Conservation (phyloP, 2,329 filamentous ascomycete genomes). For the Fusarium penzigii region DNA sequence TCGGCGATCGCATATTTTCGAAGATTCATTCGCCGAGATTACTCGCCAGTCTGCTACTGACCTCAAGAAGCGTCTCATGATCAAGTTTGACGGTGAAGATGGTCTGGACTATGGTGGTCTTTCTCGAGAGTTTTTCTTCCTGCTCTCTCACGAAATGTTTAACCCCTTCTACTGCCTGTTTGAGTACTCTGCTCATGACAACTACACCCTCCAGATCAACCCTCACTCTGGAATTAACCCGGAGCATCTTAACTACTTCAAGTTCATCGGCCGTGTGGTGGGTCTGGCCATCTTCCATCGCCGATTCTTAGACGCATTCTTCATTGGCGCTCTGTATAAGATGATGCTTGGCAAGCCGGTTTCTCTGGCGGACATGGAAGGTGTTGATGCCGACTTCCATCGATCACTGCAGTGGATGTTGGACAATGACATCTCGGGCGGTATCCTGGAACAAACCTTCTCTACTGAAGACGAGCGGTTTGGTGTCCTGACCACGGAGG, state of each 20-base stretch:
- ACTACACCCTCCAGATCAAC: conserved; percentile 99
- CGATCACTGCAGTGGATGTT: conserved; percentile 95
- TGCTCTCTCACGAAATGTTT: conserved; percentile 99
- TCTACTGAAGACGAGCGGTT: conserved; percentile 97
- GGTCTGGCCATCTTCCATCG: conserved; percentile 97
- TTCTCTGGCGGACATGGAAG: conserved; percentile 92
- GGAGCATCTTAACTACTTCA: conserved; percentile 99
- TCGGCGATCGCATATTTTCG: conserved; percentile 93
- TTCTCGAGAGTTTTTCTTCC: conserved; percentile 98
- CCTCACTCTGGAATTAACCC: conserved; percentile 99
- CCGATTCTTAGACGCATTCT: conserved; percentile 96
- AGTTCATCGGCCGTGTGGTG: conserved; percentile 97
- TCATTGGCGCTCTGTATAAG: conserved; percentile 98
- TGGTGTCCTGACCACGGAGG: conserved; percentile 89
- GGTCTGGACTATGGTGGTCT: conserved; percentile 97
- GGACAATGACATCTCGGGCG: conserved; percentile 92
- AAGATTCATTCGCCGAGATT: conserved; percentile 98
- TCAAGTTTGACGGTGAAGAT: conserved; percentile 99
- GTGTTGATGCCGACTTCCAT: conserved; percentile 97
- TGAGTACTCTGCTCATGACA: conserved; percentile 99
- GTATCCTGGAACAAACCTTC: conserved; percentile 92
- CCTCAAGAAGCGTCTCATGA: conserved; percentile 98
- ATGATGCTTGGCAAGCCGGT: conserved; percentile 97
- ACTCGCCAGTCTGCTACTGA: conserved; percentile 95
- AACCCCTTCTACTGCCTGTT: conserved; percentile 99